Conservation (phyloP, 208 protist genomes). For the Trypanosoma cruzi region DNA sequence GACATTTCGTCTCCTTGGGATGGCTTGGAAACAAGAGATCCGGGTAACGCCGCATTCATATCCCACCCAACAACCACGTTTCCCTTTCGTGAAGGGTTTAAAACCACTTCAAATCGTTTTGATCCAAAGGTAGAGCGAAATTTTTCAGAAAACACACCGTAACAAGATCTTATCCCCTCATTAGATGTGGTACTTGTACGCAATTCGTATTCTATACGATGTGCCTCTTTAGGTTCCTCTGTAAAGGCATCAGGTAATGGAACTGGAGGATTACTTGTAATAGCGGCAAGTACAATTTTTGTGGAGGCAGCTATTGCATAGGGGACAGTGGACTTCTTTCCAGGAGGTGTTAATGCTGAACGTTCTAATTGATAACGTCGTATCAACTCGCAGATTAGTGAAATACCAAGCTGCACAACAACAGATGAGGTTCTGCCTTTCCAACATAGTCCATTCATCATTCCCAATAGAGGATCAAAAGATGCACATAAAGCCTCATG, state of each 20-base stretch:
- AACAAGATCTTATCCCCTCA: constrained; percentile 26
- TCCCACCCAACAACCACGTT: constrained; percentile 78
- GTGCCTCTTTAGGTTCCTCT: constrained; percentile 34
- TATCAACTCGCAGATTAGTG: constrained; percentile 74
- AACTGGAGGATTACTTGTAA: constrained; percentile 63
- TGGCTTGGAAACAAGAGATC: constrained; percentile 1
- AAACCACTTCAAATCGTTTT: constrained; percentile 57
- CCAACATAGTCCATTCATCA: constrained; percentile 78
- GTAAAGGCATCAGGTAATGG: constrained; percentile 68
- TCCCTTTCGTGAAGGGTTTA: constrained; percentile 57
- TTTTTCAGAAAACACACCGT: constrained; percentile 58
- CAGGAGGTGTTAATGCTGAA: constrained; percentile 31
- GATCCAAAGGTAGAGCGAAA: constrained; percentile 48
- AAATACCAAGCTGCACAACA: constrained; percentile 86
- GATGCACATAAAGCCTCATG: constrained; percentile 57
- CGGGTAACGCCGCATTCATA: constrained; percentile 28
- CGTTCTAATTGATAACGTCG: constrained; percentile 58
- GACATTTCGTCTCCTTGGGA: constrained; percentile 1
- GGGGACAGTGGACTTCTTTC: constrained; percentile 52
- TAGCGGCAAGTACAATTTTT: constrained; percentile 46
- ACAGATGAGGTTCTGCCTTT: constrained; percentile 64
- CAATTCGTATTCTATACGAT: constrained; percentile 61
- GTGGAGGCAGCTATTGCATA: constrained; percentile 74
- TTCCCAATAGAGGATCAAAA: constrained; percentile 57
- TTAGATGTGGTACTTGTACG: constrained; percentile 20